Base-by-base conservation (phyloP, 1,284 basidiomycete genomes). In the Fomitiporia mediterranea region DNA sequence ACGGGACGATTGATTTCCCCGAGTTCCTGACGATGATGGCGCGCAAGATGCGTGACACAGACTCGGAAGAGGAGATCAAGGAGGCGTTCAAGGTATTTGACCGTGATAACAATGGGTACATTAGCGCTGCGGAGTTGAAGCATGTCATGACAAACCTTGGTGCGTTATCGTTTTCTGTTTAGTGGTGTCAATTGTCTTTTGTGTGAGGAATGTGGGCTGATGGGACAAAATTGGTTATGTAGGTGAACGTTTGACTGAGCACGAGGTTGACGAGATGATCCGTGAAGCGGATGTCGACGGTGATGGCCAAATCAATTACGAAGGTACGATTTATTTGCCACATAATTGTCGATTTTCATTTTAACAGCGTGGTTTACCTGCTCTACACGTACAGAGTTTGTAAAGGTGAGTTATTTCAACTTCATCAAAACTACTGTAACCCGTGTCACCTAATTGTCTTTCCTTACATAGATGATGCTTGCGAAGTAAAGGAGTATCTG, bases 221-320 rank as follows among this genome's bases (percentile, higher is more conserved):
- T 28, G 34, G 50, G 47, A 17, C 35, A 8, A 4, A 55, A 27
- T 39, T 25, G 13, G 43, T 53, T 57, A 25, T 63, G 43, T 68
- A 84, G 92, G 90, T 61, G 95, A 98, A 78, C 95, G 94, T 73
- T 78, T 98, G 56, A 85, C 92, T 15, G 94, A 98, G 66, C 82
- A 75, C 35, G 96, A 98, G 75, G 92, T 98, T 60, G 91, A 95
- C 65, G 94, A 97, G 76, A 98, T 99, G 96, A 98, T 99, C 71
- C 84, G 94, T 57, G 96, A 98, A 74, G 96, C 96, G 54, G 96
- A 99, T 72, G 83, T 93, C 52, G 94, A 98, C 68, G 95, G 93
- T 40, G 92, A 95, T 70, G 92, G 92, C 34, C 88, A 91, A 72
- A 91, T 91, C 73, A 89, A 91, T 72, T 91, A 91, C 68, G 82